Base-by-base conservation (phyloP, 2,329 filamentous ascomycete species). In the Colletotrichum tabaci region DNA sequence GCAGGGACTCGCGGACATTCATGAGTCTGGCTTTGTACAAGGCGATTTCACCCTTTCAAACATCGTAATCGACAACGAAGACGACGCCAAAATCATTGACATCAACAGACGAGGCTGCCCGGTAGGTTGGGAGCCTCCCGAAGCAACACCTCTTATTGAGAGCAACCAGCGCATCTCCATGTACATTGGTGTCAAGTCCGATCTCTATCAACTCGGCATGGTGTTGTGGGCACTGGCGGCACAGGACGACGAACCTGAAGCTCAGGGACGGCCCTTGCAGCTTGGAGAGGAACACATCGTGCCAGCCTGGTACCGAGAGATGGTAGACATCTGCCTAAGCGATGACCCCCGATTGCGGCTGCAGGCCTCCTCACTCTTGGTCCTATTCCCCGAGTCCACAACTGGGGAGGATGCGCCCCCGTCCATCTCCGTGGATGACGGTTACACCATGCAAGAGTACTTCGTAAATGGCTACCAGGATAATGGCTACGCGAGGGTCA, bases 161-260 rank as follows among this genome's bases (percentile, higher is more conserved):
- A 95, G 92, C 80, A 94, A 93, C 69, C 95, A 98, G 81, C 90
- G 94, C 40, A 95, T 99, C 64, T 93, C 94, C 56, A 98, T 98
- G 92, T 98, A 97, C 78, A 98, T 99, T 79, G 96, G 96, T 15
- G 95, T 98, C 79, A 99, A 99, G 82, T 98, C 96, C 0, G 96
- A 99, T 82, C 86, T 99, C 1, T 99, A 93, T 78, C 96, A 99
- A 82, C 88, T 98, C 6, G 96, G 96, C 6, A 99, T 99, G 96
- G 95, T 98, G 2, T 84, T 99, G 3, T 99, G 96, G 94, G 94
- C 94, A 26, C 84, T 99, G 56, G 96, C 94, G 1, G 93, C 92
- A 78, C 90, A 96, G 75, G 90, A 95, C 67, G 96, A 98, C 77
- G 96, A 98, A 77, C 96, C 96, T 1, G 96, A 98, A 80, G 87